Evolutionary conservation across 257 asterid species (phyloP), one percentile per base, ranked within the genome.

Genomic region (Fraxinus anomala): DNA sequence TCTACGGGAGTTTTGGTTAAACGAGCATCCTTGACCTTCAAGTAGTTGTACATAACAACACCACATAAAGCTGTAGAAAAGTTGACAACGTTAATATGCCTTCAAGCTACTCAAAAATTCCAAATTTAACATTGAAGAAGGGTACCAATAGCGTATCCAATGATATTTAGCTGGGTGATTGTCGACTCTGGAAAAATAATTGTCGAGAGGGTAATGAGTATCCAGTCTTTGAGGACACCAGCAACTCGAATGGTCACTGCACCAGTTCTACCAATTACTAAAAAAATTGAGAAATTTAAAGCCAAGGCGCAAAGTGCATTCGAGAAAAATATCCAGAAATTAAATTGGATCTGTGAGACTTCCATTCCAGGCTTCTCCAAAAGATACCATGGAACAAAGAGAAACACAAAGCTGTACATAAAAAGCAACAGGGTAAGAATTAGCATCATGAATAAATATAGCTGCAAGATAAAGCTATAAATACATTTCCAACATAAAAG

Each of bases 211-310:
- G 99, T 90, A 79, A 96, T 93, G 59, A 96, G 91, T 65, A 96
- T 96, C 99, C 99, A 96, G 86, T 96, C 99, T 82, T 96, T 96
- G 24, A 93, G 81, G 74, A 96, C 99, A 3, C 99, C 98, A 68
- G 99, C 98, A 44, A 96, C 99, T 77, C 99, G 89, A 72, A 96
- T 84, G 23, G 99, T 96, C 81, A 96, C 97, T 36, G 99, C 99
- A 74, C 99, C 91, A 28, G 99, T 96, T 92, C 99, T 91, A 85
- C 98, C 99, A 69, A 93, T 90, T 33, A 91, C 99, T 78, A 96
- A 85, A 84, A 96, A 93, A 81, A 96, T 93, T 69, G 98, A 93
- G 89, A 96, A 91, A 85, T 96, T 96, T 88, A 96, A 90, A 78
- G 97, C 94, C 86, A 96, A 81, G 14, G 99, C 99, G 85, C 95